A percentile compares a stretch with the other conserved stretches of the same genome.
Evolutionary conservation across 768 basidiomycete genomes (phyloP).

Genomic region (Tulasnella sp.): DNA sequence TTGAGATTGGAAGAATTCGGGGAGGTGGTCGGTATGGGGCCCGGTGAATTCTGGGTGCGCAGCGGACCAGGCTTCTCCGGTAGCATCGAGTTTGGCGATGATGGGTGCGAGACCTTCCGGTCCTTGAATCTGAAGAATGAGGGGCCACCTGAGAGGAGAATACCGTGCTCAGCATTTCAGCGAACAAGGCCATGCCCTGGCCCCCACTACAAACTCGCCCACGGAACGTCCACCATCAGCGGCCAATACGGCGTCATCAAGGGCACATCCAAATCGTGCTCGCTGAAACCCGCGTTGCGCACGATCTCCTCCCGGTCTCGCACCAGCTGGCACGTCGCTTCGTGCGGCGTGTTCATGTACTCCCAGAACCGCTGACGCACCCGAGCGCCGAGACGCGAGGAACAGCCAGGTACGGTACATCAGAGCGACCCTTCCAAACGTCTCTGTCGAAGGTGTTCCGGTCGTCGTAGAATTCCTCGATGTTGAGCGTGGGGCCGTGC

Average conservation of each 20-base stretch:
- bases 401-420: background rate
- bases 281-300: background rate
- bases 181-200: background rate
- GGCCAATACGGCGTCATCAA: conserved; percentile 12
- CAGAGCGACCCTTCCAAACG: background rate
- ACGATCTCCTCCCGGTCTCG: background rate
- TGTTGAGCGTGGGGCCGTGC: conserved; percentile 11
- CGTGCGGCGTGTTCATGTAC: conserved; percentile 6
- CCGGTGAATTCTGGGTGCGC: background rate
- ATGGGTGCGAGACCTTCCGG: conserved; percentile 14
- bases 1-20: conserved; percentile 20
- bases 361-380: background rate
- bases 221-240: conserved; percentile 10
- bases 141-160: background rate
- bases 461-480: background rate
- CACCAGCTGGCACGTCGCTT: background rate
- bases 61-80: background rate
- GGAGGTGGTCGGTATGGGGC: background rate
- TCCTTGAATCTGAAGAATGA: background rate
- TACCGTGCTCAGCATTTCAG: too few species aligned
- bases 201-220: background rate
- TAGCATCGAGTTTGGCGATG: conserved; percentile 20
- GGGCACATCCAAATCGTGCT: background rate
- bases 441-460: background rate
- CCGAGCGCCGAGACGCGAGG: background rate